Percentiles rank a stretch among this genome's conserved stretches.
phyloP scores from a whole-genome alignment of 192 early-diverging fungal species.

The Chytriomyces sp. region DNA sequence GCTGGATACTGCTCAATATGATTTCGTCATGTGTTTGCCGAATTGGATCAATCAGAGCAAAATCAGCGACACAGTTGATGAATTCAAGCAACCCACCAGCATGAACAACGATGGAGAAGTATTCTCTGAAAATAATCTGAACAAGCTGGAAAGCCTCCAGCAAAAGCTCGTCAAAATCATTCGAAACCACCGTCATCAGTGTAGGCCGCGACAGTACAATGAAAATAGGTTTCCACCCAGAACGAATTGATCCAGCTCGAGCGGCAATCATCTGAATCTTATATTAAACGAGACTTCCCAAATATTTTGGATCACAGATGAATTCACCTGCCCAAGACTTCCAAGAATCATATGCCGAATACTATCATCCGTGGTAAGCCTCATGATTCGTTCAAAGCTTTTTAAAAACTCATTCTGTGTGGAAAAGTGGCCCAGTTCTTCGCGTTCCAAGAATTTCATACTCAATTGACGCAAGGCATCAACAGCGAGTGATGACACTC shows the following conservation, averaged over 20 bases:
- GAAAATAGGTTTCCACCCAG: conserved; percentile 69
- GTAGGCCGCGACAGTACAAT: conserved; percentile 53
- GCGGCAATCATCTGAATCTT: conserved; percentile 69
- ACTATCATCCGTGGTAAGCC: conserved; percentile 73
- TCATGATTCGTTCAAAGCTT: conserved; percentile 86
- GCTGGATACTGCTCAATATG: conserved; percentile 51
- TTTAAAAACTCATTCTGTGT: conserved; percentile 94
- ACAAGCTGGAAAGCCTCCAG: conserved; percentile 77
- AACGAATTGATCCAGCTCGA: conserved; percentile 75
- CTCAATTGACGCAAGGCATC: conserved; percentile 90
- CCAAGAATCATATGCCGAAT: conserved; percentile 69
- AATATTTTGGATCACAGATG: not conserved
- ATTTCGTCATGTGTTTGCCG: conserved; percentile 49
- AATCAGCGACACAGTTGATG: conserved; percentile 56
- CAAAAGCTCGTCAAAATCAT: conserved; percentile 69
- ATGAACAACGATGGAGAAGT: conserved; percentile 69
- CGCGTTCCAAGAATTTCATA: conserved; percentile 93
- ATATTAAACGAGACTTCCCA: not conserved
- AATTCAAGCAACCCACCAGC: conserved; percentile 60
- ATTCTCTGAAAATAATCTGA: conserved; percentile 61
- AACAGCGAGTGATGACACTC: conserved; percentile 85
- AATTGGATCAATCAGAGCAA: conserved; percentile 48
- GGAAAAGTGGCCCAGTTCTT: conserved; percentile 91
- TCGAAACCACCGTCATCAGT: conserved; percentile 75
- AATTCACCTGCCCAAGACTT: conserved; percentile 43